Conservation (phyloP, 805 yeast genomes). For the Sugiyamaella qingdaonensis region DNA sequence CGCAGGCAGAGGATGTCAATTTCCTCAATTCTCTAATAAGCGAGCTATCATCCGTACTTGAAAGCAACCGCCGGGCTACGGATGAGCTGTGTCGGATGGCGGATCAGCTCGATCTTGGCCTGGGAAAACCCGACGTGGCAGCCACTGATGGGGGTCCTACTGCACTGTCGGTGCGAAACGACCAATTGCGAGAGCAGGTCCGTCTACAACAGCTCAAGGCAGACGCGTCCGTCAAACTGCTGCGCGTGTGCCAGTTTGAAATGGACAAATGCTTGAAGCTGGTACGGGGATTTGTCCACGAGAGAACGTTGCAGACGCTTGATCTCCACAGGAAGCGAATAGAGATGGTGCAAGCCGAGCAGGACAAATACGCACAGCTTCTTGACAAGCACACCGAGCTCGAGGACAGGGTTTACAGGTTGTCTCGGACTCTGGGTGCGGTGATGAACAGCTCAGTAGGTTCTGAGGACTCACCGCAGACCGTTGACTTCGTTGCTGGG, state of each 20-base stretch:
- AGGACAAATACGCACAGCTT: slow-evolving; percentile 18
- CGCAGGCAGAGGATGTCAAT: slow-evolving; percentile 31
- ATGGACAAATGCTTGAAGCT: slow-evolving; percentile 19
- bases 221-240: slow-evolving; percentile 13
- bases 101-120: slow-evolving; percentile 12
- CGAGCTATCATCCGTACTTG: slow-evolving; percentile 21
- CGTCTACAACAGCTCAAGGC: slow-evolving; percentile 11
- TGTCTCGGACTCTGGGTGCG: slow-evolving; percentile 17
- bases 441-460: slow-evolving; percentile 7
- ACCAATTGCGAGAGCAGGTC: slow-evolving; percentile 15
- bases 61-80: slow-evolving; percentile 20
- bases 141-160: slow-evolving; percentile 7
- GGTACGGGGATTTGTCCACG: slow-evolving; percentile 19
- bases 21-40: slow-evolving; percentile 24
- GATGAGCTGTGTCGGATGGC: slow-evolving; percentile 21
- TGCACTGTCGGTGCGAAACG: slow-evolving; percentile 8
- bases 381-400: slow-evolving; percentile 17
- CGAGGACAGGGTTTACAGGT: slow-evolving; percentile 15
- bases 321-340: slow-evolving; percentile 19
- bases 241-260: slow-evolving; percentile 14
- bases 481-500: slow-evolving; percentile 13
- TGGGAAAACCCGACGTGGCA: neutral
- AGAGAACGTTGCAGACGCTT: slow-evolving; percentile 18
- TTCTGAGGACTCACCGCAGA: slow-evolving; percentile 1
- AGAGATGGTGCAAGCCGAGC: slow-evolving; percentile 17